A percentile compares a stretch with the other conserved stretches of the same genome.
Evolutionary conservation across 306 rosid genomes (phyloP).

Genomic region (Cyamopsis tetragonoloba): DNA sequence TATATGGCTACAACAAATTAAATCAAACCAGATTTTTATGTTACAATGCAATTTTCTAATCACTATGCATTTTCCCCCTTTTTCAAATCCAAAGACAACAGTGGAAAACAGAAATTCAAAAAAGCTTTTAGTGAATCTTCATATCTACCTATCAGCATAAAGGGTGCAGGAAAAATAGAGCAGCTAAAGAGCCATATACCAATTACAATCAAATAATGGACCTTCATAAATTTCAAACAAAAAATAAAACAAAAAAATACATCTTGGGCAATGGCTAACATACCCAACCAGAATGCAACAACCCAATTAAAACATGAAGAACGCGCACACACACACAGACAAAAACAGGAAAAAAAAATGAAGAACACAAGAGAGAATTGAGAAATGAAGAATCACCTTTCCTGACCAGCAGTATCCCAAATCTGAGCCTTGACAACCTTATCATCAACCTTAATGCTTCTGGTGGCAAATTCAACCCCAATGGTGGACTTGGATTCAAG

Average conservation of each 20-base stretch:
- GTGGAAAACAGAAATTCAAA: not conserved
- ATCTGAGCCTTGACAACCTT: slow-evolving; percentile 92
- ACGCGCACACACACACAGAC: not conserved
- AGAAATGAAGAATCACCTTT: slow-evolving; percentile 48
- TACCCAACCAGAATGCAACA: not conserved
- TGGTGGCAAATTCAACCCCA: slow-evolving; percentile 89
- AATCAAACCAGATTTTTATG: not conserved
- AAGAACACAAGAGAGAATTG: not conserved
- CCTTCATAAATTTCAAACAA: not conserved
- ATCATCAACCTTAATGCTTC: slow-evolving; percentile 76
- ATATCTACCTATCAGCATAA: not conserved
- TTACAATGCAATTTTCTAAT: not conserved
- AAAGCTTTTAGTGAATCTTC: not conserved
- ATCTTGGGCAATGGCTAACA: not conserved
- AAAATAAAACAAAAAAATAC: not conserved
- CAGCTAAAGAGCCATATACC: not conserved
- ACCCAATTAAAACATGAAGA: not conserved
- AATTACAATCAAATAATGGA: slow-evolving; percentile 6
- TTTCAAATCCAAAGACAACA: not conserved
- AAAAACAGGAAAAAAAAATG: no score
- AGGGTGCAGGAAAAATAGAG: not conserved
- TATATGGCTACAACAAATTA: not conserved
- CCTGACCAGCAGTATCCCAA: slow-evolving; percentile 96
- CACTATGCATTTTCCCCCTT: not conserved
- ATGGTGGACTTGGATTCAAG: slow-evolving; percentile 81